phyloP scores from a whole-genome alignment of 495 filamentous ascomycete species.

The Penicillium flavigenum region DNA sequence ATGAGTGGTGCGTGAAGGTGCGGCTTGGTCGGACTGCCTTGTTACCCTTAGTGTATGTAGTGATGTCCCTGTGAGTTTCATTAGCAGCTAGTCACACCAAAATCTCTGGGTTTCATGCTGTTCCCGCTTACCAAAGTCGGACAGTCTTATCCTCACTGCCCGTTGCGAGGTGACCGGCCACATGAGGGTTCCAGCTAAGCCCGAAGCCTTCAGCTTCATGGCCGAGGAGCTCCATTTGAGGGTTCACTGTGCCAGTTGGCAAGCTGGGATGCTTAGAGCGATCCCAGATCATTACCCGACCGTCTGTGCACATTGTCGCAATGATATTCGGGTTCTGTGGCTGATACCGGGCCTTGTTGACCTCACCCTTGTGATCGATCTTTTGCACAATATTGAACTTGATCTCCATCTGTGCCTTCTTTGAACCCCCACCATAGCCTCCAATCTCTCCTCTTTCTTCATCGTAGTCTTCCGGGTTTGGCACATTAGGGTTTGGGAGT shows the following conservation, averaged over 20 bases:
- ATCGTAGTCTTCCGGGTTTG: slow-evolving; percentile 80
- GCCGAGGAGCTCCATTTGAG: slow-evolving; percentile 80
- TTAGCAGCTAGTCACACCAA: slow-evolving; percentile 16
- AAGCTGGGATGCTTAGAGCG: slow-evolving; percentile 84
- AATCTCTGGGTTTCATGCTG: background rate
- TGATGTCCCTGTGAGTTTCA: slow-evolving; percentile 65
- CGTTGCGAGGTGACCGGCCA: slow-evolving; percentile 78
- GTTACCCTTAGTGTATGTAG: slow-evolving; percentile 64
- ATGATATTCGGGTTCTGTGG: slow-evolving; percentile 98
- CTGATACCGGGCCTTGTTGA: slow-evolving; percentile 98
- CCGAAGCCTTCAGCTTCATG: slow-evolving; percentile 94
- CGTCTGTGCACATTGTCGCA: slow-evolving; percentile 87
- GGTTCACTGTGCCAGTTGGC: slow-evolving; percentile 67
- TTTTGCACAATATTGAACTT: slow-evolving; percentile 90
- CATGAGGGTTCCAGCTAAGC: slow-evolving; percentile 85
- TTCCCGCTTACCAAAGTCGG: slow-evolving; percentile 69
- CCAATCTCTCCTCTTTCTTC: slow-evolving; percentile 91
- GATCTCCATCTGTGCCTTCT: slow-evolving; percentile 65
- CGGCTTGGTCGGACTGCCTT: slow-evolving; percentile 66
- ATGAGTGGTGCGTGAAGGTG: slow-evolving; percentile 82
- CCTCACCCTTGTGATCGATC: slow-evolving; percentile 93
- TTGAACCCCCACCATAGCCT: slow-evolving; percentile 70
- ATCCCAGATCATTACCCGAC: slow-evolving; percentile 88
- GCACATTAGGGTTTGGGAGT: slow-evolving; percentile 73
- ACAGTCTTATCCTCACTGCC: slow-evolving; percentile 91